These are phyloP conservation scores for Perkinsus olseni DNA, from an alignment of 169 alveolate species.

Conservation along the genomic window DNA sequence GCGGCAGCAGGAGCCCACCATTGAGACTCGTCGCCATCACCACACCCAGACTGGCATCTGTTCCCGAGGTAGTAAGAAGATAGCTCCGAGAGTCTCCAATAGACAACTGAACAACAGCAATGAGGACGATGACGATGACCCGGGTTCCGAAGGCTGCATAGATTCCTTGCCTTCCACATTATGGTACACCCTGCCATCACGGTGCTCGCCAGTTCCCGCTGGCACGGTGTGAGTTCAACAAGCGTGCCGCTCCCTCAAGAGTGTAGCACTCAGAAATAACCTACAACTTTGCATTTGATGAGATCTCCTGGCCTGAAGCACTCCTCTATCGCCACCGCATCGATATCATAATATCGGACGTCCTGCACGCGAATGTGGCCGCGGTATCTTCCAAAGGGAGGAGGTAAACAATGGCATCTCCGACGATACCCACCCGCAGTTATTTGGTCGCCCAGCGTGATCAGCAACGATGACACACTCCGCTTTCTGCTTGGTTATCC, in stretches of 20 bases:
- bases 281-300: not conserved
- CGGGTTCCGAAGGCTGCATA: no score
- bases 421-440: not conserved
- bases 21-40: not conserved
- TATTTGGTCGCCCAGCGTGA: not conserved
- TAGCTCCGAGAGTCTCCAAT: not conserved
- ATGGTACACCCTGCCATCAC: no score
- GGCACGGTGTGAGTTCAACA: no score
- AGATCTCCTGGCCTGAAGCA: not conserved
- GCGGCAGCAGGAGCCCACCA: not conserved
- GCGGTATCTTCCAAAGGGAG: not conserved
- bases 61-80: not conserved
- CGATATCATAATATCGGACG: not conserved
- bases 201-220: no score
- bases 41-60: not conserved
- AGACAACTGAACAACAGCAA: not conserved
- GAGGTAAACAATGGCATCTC: not conserved
- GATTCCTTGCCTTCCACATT: no score
- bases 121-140: not conserved
- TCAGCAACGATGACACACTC: not conserved
- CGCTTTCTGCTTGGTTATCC: not conserved
- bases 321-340: not conserved
- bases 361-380: not conserved
- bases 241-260: no score
- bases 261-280: no score